phyloP scores from a whole-genome alignment of 345 rosid genomes.

The Acer negundo region DNA sequence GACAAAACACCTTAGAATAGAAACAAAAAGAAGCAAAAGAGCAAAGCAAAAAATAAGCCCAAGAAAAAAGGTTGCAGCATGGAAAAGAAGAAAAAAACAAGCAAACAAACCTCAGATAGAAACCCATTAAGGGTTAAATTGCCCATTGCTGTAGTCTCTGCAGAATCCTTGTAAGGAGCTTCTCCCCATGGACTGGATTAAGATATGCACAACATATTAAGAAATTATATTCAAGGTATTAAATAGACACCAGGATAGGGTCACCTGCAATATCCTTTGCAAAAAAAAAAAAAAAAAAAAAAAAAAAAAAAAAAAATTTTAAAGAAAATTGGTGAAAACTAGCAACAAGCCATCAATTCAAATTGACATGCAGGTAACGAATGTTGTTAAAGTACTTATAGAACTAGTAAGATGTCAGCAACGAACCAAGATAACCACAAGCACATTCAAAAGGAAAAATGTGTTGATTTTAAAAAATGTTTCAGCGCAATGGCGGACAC shows the following conservation, averaged over 20 bases:
- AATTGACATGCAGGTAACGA: slow-evolving; percentile 10
- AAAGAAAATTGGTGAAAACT: neutral
- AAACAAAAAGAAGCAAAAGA: neutral
- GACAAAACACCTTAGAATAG: neutral
- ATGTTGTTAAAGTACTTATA: neutral
- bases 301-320: slow-evolving; percentile 3
- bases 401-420: neutral
- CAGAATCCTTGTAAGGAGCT: slow-evolving; percentile 64
- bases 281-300: slow-evolving; percentile 1
- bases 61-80: neutral
- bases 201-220: slow-evolving; percentile 25
- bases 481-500: neutral
- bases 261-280: slow-evolving; percentile 8
- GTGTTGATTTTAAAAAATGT: neutral
- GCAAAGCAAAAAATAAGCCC: neutral
- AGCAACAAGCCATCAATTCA: slow-evolving; percentile 1
- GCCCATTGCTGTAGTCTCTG: slow-evolving; percentile 65
- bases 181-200: slow-evolving; percentile 72
- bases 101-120: slow-evolving; percentile 61
- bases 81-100: slow-evolving; percentile 7
- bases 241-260: neutral
- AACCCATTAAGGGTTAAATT: slow-evolving; percentile 67
- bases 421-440: neutral
- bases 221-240: slow-evolving; percentile 11
- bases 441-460: neutral